A percentile compares a stretch with the other conserved stretches of the same genome.
Evolutionary conservation across 495 filamentous ascomycete species (phyloP).

Genomic region (Trichoderma virens): DNA sequence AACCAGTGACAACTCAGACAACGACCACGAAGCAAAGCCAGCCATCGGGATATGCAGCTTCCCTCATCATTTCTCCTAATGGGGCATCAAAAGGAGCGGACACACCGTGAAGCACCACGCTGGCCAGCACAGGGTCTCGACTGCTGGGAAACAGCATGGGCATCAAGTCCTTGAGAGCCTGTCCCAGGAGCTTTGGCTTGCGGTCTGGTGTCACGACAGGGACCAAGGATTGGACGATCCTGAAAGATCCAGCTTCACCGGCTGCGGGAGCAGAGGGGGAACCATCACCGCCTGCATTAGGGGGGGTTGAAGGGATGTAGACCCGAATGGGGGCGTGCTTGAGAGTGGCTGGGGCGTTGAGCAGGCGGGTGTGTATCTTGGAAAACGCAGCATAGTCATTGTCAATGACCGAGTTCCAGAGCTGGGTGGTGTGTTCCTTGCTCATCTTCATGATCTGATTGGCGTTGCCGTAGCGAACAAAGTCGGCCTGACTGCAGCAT

Average conservation of each 20-base stretch:
- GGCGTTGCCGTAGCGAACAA: slow-evolving; percentile 81
- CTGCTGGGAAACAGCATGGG: slow-evolving; percentile 84
- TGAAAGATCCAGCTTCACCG: slow-evolving; percentile 41
- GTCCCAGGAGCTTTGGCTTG: slow-evolving; percentile 48
- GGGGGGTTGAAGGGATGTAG: slow-evolving; percentile 70
- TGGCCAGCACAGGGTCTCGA: slow-evolving; percentile 80
- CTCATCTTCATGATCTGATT: slow-evolving; percentile 89
- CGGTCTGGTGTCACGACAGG: slow-evolving; percentile 36
- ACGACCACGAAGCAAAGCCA: slow-evolving; percentile 81
- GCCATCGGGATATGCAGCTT: slow-evolving; percentile 81
- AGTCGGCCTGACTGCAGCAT: slow-evolving; percentile 59
- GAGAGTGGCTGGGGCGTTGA: slow-evolving; percentile 67
- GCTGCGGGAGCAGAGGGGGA: slow-evolving; percentile 4
- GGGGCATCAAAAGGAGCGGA: slow-evolving; percentile 73
- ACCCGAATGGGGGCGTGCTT: slow-evolving; percentile 78
- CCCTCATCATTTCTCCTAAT: slow-evolving; percentile 77
- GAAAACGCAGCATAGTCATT: slow-evolving; percentile 67
- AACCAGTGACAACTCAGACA: not conserved
- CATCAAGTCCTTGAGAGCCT: slow-evolving; percentile 66
- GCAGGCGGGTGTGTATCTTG: slow-evolving; percentile 66
- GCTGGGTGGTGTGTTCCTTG: slow-evolving; percentile 73
- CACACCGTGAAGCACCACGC: slow-evolving; percentile 80
- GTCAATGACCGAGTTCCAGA: slow-evolving; percentile 80
- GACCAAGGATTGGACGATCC: slow-evolving; percentile 63
- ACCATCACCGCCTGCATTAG: slow-evolving; percentile 27